Evolutionary conservation across 2,329 filamentous ascomycete genomes (phyloP).

Genomic region (Xylariaceae sp.): DNA sequence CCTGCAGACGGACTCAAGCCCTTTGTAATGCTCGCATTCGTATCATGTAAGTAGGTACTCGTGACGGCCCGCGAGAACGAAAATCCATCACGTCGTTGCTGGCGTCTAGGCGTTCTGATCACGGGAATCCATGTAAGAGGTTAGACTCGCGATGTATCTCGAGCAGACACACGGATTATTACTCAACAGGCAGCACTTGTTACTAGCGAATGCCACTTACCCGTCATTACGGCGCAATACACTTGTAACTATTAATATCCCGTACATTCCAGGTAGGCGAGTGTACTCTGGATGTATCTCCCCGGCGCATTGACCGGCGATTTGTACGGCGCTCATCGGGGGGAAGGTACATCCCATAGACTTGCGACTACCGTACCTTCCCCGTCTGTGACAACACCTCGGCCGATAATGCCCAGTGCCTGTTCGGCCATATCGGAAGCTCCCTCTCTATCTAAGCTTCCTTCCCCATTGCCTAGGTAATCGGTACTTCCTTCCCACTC

Average conservation of each 20-base stretch:
- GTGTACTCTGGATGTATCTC: not conserved
- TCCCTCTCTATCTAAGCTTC: constrained; percentile 9
- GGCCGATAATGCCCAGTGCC: not conserved
- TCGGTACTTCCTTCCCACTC: not conserved
- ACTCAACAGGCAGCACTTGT: not conserved
- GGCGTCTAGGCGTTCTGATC: not conserved
- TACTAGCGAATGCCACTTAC: not conserved
- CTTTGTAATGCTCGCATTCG: not conserved
- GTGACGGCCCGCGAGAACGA: not conserved
- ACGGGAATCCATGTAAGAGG: no score
- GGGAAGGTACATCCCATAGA: not conserved
- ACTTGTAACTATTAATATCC: not conserved
- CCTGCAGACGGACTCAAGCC: not conserved
- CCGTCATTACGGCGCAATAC: not conserved
- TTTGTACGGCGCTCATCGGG: not conserved
- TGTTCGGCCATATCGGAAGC: constrained; percentile 18
- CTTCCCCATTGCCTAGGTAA: not conserved
- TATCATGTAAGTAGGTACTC: not conserved
- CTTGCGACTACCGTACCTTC: not conserved
- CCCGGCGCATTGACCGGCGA: not conserved
- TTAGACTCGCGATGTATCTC: not conserved
- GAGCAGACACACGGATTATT: not conserved
- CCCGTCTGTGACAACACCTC: not conserved
- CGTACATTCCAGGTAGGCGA: not conserved
- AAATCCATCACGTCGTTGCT: not conserved